phyloP scores from a whole-genome alignment of 1,284 basidiomycete genomes.

The Ceratobasidium sp. region DNA sequence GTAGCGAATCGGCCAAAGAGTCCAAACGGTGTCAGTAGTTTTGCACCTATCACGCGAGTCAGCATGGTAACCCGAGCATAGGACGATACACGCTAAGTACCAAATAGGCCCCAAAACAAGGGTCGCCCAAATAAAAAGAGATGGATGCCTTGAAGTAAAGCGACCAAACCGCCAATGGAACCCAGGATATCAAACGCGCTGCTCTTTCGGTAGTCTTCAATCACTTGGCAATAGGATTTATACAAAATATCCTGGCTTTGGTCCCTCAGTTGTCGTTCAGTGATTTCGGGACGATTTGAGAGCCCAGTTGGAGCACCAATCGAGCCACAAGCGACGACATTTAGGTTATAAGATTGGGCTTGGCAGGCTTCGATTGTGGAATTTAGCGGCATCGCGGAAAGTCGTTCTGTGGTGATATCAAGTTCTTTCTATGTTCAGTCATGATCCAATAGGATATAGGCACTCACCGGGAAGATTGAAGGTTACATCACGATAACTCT shows the following conservation, averaged over 20 bases:
- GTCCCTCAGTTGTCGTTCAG: not conserved
- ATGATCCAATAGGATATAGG: too few species aligned
- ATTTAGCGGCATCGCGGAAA: too few species aligned
- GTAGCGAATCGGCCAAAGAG: not conserved
- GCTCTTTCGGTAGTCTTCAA: conserved; percentile 11
- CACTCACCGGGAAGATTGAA: too few species aligned
- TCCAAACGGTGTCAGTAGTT: conserved; percentile 6
- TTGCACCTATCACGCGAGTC: not conserved
- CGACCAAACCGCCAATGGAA: conserved; percentile 20
- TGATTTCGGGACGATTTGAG: not conserved
- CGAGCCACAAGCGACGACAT: not conserved
- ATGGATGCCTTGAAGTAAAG: conserved; percentile 15
- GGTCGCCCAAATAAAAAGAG: conserved; percentile 15
- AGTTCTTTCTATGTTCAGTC: too few species aligned
- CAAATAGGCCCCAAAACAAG: conserved; percentile 22
- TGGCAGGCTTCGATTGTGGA: not conserved
- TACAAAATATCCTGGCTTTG: not conserved
- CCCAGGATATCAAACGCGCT: not conserved
- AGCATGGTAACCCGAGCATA: not conserved
- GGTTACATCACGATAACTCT: too few species aligned
- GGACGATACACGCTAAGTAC: not conserved
- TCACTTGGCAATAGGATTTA: not conserved
- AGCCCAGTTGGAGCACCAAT: not conserved
- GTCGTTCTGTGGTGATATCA: too few species aligned
- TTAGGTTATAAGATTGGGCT: not conserved